Base-by-base conservation (phyloP, 371 early-diverging fungal genomes). In the Mucor sp. region DNA sequence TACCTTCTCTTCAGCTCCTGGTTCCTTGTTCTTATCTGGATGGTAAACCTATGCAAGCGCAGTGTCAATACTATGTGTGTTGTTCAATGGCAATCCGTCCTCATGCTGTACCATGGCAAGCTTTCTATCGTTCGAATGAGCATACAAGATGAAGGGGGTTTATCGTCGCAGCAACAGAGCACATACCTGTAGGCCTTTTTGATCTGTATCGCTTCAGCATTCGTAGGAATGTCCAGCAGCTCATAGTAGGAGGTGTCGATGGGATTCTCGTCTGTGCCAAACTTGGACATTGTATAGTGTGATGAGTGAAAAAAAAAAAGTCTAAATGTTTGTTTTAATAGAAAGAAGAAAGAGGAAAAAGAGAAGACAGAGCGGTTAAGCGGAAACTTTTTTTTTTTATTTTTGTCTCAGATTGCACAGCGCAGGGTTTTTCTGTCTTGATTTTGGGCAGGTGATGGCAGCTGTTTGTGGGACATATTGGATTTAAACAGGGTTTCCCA, bases 11-110 rank as follows among this genome's bases (percentile, higher is more conserved):
- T 95, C 96, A 48, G 97, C 97, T 35, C 91, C 89, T 7, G 92
- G 84, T 57, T 86, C 89, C n/a, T 89, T 85, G 78, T 95, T 95
- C 81, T 98, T 97, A 85, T 98, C 98, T 15, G 95, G 99, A 83
- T 99, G 99, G 80, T 90, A 97, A 80, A 94, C 93, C 82, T 83
- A 74, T 30, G n/a, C 15, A 57, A 33, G 27, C 21, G n/a, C 17
- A 47, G 17, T 23, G 21, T 50, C 21, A 50, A 50, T 50, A 4
- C 44, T 2, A 63, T 27, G 57, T 48, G 33, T 37, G 35, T 39
- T 58, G 9, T 14, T 14, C 14, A 1, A 41, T 30, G 3, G 3
- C 27, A 50, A 25, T 19, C 30, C 2, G 8, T 12, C 12, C 23
- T 4, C 6, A 21, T 19, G 9, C 8, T 4, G 60, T 82, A 82